Conservation (phyloP, 2,329 filamentous ascomycete genomes). For the Rutstroemia sydowiana region DNA sequence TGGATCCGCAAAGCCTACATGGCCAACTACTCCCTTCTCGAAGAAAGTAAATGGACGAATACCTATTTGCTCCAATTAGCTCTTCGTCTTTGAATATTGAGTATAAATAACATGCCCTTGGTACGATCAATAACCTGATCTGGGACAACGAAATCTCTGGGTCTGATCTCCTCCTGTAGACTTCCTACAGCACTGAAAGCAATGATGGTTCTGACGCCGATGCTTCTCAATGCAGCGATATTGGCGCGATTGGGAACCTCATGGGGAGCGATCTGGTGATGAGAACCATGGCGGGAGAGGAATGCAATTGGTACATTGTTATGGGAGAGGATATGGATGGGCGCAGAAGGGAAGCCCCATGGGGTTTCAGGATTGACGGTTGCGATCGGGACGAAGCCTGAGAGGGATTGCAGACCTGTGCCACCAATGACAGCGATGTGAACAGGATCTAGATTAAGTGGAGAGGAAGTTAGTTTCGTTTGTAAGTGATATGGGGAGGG, state of each 20-base stretch:
- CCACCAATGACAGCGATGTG: slow-evolving; percentile 88
- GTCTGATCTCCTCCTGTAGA: slow-evolving; percentile 85
- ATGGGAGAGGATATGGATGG: slow-evolving; percentile 85
- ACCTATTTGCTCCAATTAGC: slow-evolving; percentile 32
- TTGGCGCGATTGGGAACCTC: slow-evolving; percentile 94
- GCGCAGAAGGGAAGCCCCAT: slow-evolving; percentile 72
- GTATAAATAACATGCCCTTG: slow-evolving; percentile 47
- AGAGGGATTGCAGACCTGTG: slow-evolving; percentile 82
- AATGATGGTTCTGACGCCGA: slow-evolving; percentile 86
- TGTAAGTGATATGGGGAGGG: not conserved
- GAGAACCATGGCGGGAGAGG: slow-evolving; percentile 80
- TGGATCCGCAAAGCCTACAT: slow-evolving; percentile 92
- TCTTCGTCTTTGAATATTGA: not conserved
- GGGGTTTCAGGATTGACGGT: slow-evolving; percentile 71
- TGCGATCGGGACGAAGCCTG: slow-evolving; percentile 79
- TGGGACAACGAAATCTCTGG: slow-evolving; percentile 92
- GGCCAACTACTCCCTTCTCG: slow-evolving; percentile 81
- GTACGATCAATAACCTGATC: slow-evolving; percentile 97
- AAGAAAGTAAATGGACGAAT: slow-evolving; percentile 94
- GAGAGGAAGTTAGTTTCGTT: not conserved
- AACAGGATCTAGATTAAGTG: slow-evolving; percentile 48
- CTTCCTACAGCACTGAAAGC: slow-evolving; percentile 94
- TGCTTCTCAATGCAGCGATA: slow-evolving; percentile 87
- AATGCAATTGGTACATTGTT: slow-evolving; percentile 79
- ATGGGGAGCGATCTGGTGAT: slow-evolving; percentile 87